phyloP scores from a whole-genome alignment of 2,329 filamentous ascomycete genomes.

The Mariannaea sp. region DNA sequence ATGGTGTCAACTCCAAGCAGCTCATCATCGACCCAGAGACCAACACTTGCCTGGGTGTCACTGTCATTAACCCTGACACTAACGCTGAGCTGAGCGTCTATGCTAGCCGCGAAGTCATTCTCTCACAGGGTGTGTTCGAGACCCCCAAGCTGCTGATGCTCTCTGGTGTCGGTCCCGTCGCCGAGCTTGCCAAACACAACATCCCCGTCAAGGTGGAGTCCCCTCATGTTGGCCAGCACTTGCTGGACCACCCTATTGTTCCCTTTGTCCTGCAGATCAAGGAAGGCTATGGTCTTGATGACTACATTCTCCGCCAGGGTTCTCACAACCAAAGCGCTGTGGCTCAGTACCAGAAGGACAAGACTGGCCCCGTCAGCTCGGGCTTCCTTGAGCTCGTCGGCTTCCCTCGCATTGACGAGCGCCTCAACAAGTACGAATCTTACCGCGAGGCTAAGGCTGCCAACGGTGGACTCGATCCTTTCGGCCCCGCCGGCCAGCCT shows the following conservation, averaged over 20 bases:
- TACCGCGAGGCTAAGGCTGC: constrained; percentile 51
- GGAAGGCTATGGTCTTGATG: constrained; percentile 47
- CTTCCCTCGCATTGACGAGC: constrained; percentile 61
- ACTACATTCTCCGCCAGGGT: constrained; percentile 47
- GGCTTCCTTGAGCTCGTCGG: constrained; percentile 57
- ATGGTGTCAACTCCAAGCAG: constrained; percentile 54
- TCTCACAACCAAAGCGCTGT: constrained; percentile 42
- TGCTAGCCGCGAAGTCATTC: constrained; percentile 54
- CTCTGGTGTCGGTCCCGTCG: constrained; percentile 61
- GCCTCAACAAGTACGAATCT: constrained; percentile 52
- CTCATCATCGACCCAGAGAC: constrained; percentile 54
- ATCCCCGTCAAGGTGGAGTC: constrained; percentile 61
- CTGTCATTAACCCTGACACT: constrained; percentile 44
- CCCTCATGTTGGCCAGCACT: constrained; percentile 66
- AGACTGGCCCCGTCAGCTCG: constrained; percentile 46
- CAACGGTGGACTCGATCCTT: constrained; percentile 56
- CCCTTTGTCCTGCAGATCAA: constrained; percentile 48
- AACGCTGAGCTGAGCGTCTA: constrained; percentile 49
- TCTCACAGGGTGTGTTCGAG: constrained; percentile 62
- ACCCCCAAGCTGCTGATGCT: constrained; percentile 69
- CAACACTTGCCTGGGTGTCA: constrained; percentile 51
- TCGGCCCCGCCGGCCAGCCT: constrained; percentile 60
- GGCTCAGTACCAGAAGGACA: constrained; percentile 29
- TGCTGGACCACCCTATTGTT: constrained; percentile 65
- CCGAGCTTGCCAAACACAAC: constrained; percentile 55